A percentile compares a stretch with the other conserved stretches of the same genome.
Evolutionary conservation across 768 basidiomycete species (phyloP).

Genomic region (Mycena metata): DNA sequence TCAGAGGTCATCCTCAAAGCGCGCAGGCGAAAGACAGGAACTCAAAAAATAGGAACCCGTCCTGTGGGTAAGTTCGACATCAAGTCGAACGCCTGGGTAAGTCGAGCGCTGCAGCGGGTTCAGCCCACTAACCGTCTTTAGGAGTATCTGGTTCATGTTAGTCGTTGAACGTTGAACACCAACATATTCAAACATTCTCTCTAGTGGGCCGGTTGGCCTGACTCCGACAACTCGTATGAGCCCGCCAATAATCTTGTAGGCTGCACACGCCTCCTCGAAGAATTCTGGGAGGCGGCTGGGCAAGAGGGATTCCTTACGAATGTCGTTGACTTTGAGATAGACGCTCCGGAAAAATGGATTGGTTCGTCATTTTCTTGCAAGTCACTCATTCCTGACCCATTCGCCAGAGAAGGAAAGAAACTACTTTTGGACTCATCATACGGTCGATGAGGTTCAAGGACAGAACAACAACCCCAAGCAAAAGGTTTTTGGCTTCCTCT

Average conservation of each 20-base stretch:
- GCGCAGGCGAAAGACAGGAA: too few relatives aligned
- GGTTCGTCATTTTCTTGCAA: not conserved
- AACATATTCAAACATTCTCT: too few relatives aligned
- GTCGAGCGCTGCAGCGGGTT: not conserved
- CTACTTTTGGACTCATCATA: not conserved
- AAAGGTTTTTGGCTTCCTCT: not conserved
- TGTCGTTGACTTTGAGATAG: not conserved
- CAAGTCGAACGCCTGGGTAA: not conserved
- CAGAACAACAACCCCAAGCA: constrained; percentile 18
- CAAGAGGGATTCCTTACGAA: not conserved
- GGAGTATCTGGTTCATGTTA: not conserved
- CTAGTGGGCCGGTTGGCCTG: too few relatives aligned
- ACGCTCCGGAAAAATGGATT: constrained; percentile 2
- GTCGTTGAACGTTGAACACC: too few relatives aligned
- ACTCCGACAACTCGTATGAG: not conserved
- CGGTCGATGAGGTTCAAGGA: not conserved
- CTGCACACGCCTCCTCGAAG: not conserved
- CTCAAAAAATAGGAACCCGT: too few relatives aligned
- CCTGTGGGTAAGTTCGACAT: too few relatives aligned
- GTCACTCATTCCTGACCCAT: not conserved
- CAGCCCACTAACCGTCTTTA: not conserved
- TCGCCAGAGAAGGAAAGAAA: not conserved
- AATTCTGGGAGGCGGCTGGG: constrained; percentile 16
- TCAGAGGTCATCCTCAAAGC: constrained; percentile 6
- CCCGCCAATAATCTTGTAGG: not conserved